Conservation (phyloP, 2,329 filamentous ascomycete genomes). For the Aspergillus jensenii region DNA sequence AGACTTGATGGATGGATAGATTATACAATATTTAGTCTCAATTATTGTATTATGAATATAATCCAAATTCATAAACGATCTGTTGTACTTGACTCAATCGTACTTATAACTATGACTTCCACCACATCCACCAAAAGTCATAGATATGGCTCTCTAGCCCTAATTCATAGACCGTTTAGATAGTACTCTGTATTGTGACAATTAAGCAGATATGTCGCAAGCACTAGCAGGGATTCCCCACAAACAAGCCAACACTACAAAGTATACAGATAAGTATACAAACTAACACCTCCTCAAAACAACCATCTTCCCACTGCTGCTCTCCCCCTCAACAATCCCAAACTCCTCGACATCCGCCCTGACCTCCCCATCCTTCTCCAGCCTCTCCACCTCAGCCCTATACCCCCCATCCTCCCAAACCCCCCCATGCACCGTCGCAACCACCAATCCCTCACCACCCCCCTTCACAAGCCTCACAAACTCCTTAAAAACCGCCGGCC, state of each 20-base stretch:
- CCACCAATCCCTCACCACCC: background rate
- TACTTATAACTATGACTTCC: no score
- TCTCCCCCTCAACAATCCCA: background rate
- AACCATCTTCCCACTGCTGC: background rate
- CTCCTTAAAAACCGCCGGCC: background rate
- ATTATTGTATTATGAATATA: background rate
- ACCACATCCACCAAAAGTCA: conserved; percentile 17
- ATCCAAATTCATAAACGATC: no score
- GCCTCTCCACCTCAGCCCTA: background rate
- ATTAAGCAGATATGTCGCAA: no score
- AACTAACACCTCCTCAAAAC: background rate
- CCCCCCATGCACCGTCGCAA: background rate
- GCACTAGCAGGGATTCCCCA: no score
- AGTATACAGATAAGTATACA: no score
- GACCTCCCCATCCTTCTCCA: background rate
- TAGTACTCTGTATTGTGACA: no score
- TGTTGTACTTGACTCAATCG: no score
- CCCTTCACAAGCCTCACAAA: background rate
- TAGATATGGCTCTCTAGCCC: no score
- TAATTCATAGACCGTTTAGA: no score
- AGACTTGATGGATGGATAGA: conserved; percentile 19
- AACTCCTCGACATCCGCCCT: background rate
- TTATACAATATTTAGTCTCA: background rate
- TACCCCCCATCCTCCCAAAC: background rate
- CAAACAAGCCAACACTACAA: no score